Base-by-base conservation (phyloP, 1,284 basidiomycete species). In the Violaceomyces palustris region DNA sequence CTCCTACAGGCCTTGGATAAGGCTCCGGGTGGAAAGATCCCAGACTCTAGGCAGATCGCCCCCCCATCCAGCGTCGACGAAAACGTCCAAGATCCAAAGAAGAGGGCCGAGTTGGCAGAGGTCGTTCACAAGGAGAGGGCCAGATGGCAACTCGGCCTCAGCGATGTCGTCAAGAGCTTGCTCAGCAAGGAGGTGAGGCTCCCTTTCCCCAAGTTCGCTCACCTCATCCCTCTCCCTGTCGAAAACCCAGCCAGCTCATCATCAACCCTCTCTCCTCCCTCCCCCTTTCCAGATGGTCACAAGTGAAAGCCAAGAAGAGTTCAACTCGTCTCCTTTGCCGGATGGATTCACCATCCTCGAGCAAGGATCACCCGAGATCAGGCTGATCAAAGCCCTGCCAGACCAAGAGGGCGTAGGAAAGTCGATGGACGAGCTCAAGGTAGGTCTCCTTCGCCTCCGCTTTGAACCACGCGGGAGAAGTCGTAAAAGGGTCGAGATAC, bases 121-220 rank as follows among this genome's bases (percentile, higher is more conserved):
- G 52, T 45, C 24, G 42, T 61, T 18, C 61, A 64, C 58, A 66
- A 61, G 48, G 54, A 59, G 42, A 53, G 67, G 6, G 64, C 67
- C 19, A 43, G 50, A 46, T 72, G 69, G 69, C 69, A 72, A 55
- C 53, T 72, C 14, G 48, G 45, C 21, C 63, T 72, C 12, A 64
- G 62, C 17, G 66, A 67, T 25, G 50, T 64, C 9, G 61, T 72
- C 50, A 67, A 68, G 26, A 62, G 57, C 15, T 52, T 72, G 24
- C 50, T 59, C 35, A 61, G 58, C 53, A 61, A 61, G 33, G 67
- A 71, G 36, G 52, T 57, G 49, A n/a, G 28, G 29, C 26, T 33
- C 3, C 26, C 26, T 28, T 28, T 9, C 26, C 9, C 26, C n/a
- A 8, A n/a, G n/a, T n/a, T n/a, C n/a, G n/a, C n/a, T n/a, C n/a